Evolutionary conservation across 2,329 filamentous ascomycete species (phyloP), one percentile per base, ranked within the genome.

Genomic region (Whalleya microplaca): DNA sequence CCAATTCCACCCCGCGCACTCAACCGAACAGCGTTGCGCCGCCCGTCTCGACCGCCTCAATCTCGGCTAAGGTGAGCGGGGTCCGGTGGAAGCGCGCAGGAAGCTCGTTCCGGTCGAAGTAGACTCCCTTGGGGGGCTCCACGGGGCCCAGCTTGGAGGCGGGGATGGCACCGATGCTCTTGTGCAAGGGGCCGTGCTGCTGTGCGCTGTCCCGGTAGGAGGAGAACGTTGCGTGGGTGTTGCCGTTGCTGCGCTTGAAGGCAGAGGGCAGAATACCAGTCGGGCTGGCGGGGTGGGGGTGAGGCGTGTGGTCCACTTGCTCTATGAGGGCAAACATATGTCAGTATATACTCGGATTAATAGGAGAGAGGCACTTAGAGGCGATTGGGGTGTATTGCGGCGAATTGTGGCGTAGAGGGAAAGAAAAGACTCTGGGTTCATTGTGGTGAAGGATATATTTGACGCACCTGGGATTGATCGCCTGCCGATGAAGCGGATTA

Each of bases 31-130:
- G 72, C 37, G 82, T 76, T 32, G 94, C 95, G 55, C 95, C 95
- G 53, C 93, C 95, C 53, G 91, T 95, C 84, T 97, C 92, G 70
- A 99, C 84, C 20, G 92, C 93, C 75, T 98, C 95, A 58, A 99
- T 99, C 84, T 99, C 95, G 43, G 87, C 87, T 66, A 87, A 76
- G 40, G 84, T 88, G 77, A 93, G 90, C 12, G 86, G 83, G 47
- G 84, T 79, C 63, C 92, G 84, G 70, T 88, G 86, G 84, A 97
- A 99, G 68, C 94, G 86, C 61, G 80, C 73, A 18, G 95, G 94
- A 21, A 99, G 86, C 77, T 99, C 90, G 66, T 86, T 90, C 66
- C 92, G 86, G 75, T 98, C 95, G 72, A 96, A 97, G 75, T 83
- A 92, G 73, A 91, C 79, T 66, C 94, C 94, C 69, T 85, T 76